phyloP scores from a whole-genome alignment of 345 rosid species.

The Tarenaya hassleriana region DNA sequence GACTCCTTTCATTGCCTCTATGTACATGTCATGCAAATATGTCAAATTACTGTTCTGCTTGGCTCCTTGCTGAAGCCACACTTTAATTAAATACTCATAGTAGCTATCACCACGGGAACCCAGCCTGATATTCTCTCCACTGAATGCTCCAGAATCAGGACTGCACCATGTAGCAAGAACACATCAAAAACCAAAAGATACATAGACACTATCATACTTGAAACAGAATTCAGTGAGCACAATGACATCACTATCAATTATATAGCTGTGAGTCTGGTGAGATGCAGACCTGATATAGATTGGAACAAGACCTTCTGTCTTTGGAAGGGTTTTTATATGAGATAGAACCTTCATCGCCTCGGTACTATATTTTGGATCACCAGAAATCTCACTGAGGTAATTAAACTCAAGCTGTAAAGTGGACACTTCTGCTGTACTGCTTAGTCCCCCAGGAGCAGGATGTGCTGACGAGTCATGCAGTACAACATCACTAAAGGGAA shows the following conservation, averaged over 20 bases:
- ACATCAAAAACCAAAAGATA: slow-evolving; percentile 17
- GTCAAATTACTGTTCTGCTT: slow-evolving; percentile 39
- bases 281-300: slow-evolving; percentile 74
- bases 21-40: slow-evolving; percentile 80
- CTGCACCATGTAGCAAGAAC: slow-evolving; percentile 35
- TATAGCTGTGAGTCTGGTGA: background rate
- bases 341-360: slow-evolving; percentile 93
- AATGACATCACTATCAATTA: too few relatives aligned
- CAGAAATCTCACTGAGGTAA: slow-evolving; percentile 78
- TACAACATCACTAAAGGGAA: slow-evolving; percentile 82
- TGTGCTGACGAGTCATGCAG: slow-evolving; percentile 68
- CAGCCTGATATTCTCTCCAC: slow-evolving; percentile 85
- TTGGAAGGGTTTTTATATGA: slow-evolving; percentile 77
- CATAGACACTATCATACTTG: background rate
- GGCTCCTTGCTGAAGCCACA: slow-evolving; percentile 84
- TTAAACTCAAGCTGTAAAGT: slow-evolving; percentile 94
- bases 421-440: slow-evolving; percentile 93
- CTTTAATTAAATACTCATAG: slow-evolving; percentile 90
- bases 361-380: slow-evolving; percentile 75
- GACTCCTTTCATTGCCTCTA: slow-evolving; percentile 94
- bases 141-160: slow-evolving; percentile 81
- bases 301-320: slow-evolving; percentile 89
- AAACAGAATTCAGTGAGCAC: background rate
- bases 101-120: slow-evolving; percentile 99
- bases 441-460: slow-evolving; percentile 82